Evolutionary conservation across 2,329 filamentous ascomycete genomes (phyloP), one percentile per base, ranked within the genome.

Genomic region (Rosellinia necatrix): DNA sequence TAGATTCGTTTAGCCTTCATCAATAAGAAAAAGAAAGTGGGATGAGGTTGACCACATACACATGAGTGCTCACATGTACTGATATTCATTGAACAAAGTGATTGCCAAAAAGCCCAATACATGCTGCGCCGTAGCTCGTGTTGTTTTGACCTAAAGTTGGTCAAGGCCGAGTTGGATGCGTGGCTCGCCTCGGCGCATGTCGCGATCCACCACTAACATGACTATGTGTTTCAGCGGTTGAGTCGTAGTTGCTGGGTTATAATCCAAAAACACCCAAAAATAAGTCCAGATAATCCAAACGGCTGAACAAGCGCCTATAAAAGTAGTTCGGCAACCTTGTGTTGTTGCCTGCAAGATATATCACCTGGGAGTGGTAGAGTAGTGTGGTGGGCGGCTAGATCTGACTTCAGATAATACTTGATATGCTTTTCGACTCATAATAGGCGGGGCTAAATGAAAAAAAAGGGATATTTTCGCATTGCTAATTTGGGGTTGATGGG

Each of bases 211-310:
- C 37, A 34, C 37, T 6, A n/a, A 37, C 24, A 10, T 27, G 49
- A 53, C 46, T 52, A 59, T 47, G 32, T 53, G 44, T 37, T 49
- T 25, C 19, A 37, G 46, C 46, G 38, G 49, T 68, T 66, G 64
- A 69, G 64, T 69, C 65, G 51, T 70, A 68, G 64, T 69, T 69
- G 59, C 63, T 52, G 63, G 53, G 62, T 51, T 22, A 54, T 55
- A 61, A 59, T 52, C 41, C 29, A 17, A 42, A 61, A 59, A 66
- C 59, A 37, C 52, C 46, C 43, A 53, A 62, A 60, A 60, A 57
- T 42, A 52, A 42, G 46, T 19, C 37, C 17, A 62, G 29, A 3
- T 9, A 32, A 52, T 50, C 21, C 30, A 54, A 53, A 48, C 30
- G 46, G 12, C 49, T 21, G 38, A 50, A 55, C 27, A 50, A 63